Evolutionary conservation across 768 basidiomycete genomes (phyloP), one percentile per base, ranked within the genome.

Genomic region (Pulveroboletus sp.): DNA sequence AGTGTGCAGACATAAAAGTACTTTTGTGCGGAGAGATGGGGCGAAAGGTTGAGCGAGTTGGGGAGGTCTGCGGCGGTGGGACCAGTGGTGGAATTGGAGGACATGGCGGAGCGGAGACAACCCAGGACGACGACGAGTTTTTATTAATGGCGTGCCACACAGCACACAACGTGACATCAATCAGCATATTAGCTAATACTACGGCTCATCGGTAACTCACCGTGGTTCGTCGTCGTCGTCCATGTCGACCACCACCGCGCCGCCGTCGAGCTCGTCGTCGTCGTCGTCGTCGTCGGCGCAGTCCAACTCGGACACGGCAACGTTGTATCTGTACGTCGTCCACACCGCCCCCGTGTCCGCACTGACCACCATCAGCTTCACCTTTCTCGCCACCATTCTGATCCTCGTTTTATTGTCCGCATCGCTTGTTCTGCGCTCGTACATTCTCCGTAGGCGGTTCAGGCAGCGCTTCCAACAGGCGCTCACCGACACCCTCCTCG

Each of bases 1-100:
- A 93, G 80, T 0, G 90, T 89, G 73, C 90, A 93, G 55, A 92
- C 90, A 40, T 88, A 80, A 64, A 92, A 90, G 59, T 93, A 93
- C 68, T 92, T 91, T 75, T 91, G 90, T 0, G 90, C 90, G 25
- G 79, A 81, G 31, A 92, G 75, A 64, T 89, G 90, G 2, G 90
- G 78, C 0, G 90, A 78, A 6, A 91, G 79, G 56, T 85, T 72
- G 61, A 92, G 82, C 20, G 82, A 87, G 45, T 74, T 66, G 16
- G 90, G 90, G 8, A 91, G 65, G 0, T 13, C 12, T 2, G 38
- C 5, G 14, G 9, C 2, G 31, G 45, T 27, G 6, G 44, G 35
- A 7, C 7, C 21, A 0, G 24, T 4, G 2, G 33, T 52, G 19
- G 45, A 24, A 44, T 43, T 60, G 45, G 20, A 24, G 6, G 55